Conservation (phyloP, 768 basidiomycete species). For the Rhodotorula taiwanensis region DNA sequence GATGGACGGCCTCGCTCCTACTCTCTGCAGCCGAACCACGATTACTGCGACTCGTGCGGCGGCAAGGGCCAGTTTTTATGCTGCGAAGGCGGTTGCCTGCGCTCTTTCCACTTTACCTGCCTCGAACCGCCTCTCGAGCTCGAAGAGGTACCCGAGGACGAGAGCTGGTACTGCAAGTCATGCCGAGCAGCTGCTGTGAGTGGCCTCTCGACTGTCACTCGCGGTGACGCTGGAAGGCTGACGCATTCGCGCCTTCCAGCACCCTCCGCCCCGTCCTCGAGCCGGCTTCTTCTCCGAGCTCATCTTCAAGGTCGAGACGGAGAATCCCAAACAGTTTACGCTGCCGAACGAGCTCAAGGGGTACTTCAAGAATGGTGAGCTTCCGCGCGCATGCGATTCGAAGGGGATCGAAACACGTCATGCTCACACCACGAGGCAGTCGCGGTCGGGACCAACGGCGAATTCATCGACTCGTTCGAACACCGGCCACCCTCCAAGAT, state of each 20-base stretch:
- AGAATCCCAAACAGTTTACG: conserved; percentile 39
- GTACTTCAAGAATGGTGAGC: conserved; percentile 39
- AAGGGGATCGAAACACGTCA: neutral
- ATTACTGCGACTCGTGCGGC: conserved; percentile 48
- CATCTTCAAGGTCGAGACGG: conserved; percentile 29
- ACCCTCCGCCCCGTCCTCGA: conserved; percentile 20
- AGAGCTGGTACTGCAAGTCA: conserved; percentile 53
- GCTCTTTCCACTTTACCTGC: conserved; percentile 93
- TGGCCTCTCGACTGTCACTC: neutral
- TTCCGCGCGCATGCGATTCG: neutral
- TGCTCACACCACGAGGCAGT: conserved; percentile 51
- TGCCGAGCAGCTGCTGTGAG: conserved; percentile 52
- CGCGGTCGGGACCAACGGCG: conserved; percentile 66
- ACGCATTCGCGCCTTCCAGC: conserved; percentile 11
- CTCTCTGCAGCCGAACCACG: conserved; percentile 48
- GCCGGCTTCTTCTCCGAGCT: conserved; percentile 34
- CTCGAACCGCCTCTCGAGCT: conserved; percentile 89
- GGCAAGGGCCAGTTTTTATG: conserved; percentile 74
- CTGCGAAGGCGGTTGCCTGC: conserved; percentile 85
- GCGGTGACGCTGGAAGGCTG: neutral
- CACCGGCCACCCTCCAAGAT: conserved; percentile 37
- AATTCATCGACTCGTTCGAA: conserved; percentile 60
- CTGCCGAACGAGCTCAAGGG: conserved; percentile 34
- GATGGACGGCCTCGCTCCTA: no score
- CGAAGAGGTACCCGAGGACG: conserved; percentile 68